Evolutionary conservation across 345 rosid genomes (phyloP), one percentile per base, ranked within the genome.

Genomic region (Citrus unshiu): DNA sequence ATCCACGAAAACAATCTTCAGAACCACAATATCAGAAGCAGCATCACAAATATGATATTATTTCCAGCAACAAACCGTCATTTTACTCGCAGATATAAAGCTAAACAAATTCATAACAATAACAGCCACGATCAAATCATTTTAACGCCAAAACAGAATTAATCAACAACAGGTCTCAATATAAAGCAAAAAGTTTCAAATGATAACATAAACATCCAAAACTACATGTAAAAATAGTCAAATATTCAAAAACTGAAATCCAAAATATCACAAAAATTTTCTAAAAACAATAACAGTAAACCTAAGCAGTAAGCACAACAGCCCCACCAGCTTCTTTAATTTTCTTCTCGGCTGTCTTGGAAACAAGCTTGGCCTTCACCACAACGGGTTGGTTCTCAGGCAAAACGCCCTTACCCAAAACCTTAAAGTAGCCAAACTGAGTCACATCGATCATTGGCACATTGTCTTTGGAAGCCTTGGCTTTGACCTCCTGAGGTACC

Each of bases 271-370:
- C 0, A 64, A 65, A 30, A 51, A 27, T 2, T 3, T 75, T 21
- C 9, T 1, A 12, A 43, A 35, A 74, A 4, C 9, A 72, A 4
- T 9, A 43, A 10, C 5, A 27, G 62, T 18, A 14, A 51, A 25
- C 35, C 80, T 77, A 77, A 69, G 80, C 75, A 46, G 80, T 69
- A 76, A 85, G 87, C 25, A 80, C 65, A 74, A 85, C 85, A 22
- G 85, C 85, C 2, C 85, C 87, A 61, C 87, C 82, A 34, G 77
- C 77, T 40, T 77, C 87, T 82, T 85, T 82, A 27, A 85, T 85
- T 83, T 85, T 85, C 81, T 82, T 80, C 85, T 85, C 87, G 2
- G 87, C 85, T 14, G 43, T 74, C 85, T 85, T 85, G 13, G 87
- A 85, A 3, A 85, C 77, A 27, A 85, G 76, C 78, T 85, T 85